A percentile compares a stretch with the other conserved stretches of the same genome.
These are phyloP conservation scores for Amanita exitialis DNA, from an alignment of 768 basidiomycete species.

Conservation along the genomic window DNA sequence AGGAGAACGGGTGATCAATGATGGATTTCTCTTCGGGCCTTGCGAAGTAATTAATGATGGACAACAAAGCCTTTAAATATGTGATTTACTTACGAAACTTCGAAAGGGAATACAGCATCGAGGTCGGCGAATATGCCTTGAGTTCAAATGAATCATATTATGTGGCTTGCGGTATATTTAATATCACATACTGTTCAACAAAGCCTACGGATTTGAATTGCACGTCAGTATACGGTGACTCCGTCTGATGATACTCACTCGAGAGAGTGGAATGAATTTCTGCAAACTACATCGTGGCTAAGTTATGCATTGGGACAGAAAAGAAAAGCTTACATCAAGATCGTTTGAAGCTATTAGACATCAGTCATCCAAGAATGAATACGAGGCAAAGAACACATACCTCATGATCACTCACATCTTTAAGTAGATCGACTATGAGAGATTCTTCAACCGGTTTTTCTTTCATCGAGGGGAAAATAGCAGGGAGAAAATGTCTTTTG, in stretches of 20 bases:
- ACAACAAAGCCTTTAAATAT: neutral
- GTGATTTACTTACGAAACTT: slow-evolving; percentile 26
- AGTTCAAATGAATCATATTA: neutral
- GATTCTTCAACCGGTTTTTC: slow-evolving; percentile 15
- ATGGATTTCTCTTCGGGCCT: slow-evolving; percentile 44
- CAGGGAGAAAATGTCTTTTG: slow-evolving; percentile 37
- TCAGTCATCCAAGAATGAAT: neutral
- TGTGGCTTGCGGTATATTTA: neutral
- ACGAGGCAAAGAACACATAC: slow-evolving; percentile 25
- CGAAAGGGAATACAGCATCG: slow-evolving; percentile 34
- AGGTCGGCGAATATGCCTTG: slow-evolving; percentile 41
- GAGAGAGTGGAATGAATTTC: slow-evolving; percentile 33
- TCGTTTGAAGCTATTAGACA: slow-evolving; percentile 2
- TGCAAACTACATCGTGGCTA: slow-evolving; percentile 23
- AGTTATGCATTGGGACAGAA: neutral
- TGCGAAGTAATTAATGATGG: neutral
- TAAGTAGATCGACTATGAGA: slow-evolving; percentile 19
- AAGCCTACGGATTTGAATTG: slow-evolving; percentile 10
- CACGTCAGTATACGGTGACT: neutral
- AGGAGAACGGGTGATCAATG: slow-evolving; percentile 48
- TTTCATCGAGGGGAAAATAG: slow-evolving; percentile 35
- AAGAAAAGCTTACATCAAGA: slow-evolving; percentile 1
- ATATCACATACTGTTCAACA: slow-evolving; percentile 25
- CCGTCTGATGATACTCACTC: slow-evolving; percentile 16
- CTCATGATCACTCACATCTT: slow-evolving; percentile 31